phyloP scores from a whole-genome alignment of 164 flowering plant genomes.

The Echeveria elegans region DNA sequence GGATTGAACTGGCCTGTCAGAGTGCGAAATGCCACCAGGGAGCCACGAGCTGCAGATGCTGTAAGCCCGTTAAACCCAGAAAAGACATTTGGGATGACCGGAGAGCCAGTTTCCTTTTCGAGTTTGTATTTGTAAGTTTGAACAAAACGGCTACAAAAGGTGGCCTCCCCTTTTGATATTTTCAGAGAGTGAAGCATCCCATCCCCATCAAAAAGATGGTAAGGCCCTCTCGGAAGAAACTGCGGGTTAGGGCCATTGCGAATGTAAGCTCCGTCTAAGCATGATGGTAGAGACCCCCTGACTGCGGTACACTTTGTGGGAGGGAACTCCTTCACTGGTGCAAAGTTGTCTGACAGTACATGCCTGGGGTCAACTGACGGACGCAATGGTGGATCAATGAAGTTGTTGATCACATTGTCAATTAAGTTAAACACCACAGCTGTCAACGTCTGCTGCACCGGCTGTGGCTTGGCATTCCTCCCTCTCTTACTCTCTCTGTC shows the following conservation, averaged over 20 bases:
- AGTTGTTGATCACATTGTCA: constrained; percentile 5
- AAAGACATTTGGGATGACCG: constrained; percentile 50
- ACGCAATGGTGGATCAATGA: constrained; percentile 11
- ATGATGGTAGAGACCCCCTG: constrained; percentile 11
- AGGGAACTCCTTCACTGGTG: constrained; percentile 14
- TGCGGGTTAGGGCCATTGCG: constrained; percentile 23
- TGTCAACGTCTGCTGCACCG: background rate
- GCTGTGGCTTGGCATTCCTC: background rate
- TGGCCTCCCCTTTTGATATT: constrained; percentile 36
- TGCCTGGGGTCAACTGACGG: constrained; percentile 15
- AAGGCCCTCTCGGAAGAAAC: constrained; percentile 9
- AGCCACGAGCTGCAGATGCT: constrained; percentile 47
- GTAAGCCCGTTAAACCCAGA: constrained; percentile 45
- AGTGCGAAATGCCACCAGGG: constrained; percentile 31
- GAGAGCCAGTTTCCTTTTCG: constrained; percentile 38
- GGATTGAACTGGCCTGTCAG: constrained; percentile 46
- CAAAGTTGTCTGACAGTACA: constrained; percentile 15
- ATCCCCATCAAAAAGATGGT: constrained; percentile 20
- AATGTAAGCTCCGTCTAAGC: constrained; percentile 14
- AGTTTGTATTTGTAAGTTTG: constrained; percentile 49
- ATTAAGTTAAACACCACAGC: constrained; percentile 1
- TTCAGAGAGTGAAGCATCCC: constrained; percentile 21
- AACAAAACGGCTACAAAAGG: constrained; percentile 67
- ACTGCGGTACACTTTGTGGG: constrained; percentile 9
- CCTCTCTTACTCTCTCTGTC: background rate